phyloP scores from a whole-genome alignment of 1,284 basidiomycete species.

The Trichosporon coremiiforme region DNA sequence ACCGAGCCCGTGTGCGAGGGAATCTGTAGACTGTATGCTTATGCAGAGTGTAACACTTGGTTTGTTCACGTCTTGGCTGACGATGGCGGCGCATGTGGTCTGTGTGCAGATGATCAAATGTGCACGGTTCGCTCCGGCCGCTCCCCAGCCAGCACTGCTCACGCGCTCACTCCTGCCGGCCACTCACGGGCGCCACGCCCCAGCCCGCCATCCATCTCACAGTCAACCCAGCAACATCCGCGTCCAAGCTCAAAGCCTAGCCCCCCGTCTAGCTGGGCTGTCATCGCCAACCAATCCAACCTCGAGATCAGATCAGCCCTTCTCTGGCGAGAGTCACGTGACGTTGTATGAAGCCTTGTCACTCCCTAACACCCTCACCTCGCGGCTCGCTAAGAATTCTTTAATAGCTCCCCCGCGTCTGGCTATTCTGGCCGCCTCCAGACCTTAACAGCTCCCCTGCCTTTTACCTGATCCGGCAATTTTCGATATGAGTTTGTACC shows the following conservation, averaged over 20 bases:
- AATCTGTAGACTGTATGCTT: conserved; percentile 19
- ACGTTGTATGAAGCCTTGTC: background rate
- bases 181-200: too few species aligned
- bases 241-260: conserved; percentile 4
- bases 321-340: background rate
- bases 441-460: background rate
- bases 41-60: conserved; percentile 20
- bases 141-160: too few species aligned
- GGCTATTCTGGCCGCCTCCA: too few species aligned
- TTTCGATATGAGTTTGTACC: background rate
- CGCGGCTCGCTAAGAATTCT: too few species aligned
- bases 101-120: background rate
- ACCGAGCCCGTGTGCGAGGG: background rate
- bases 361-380: too few species aligned
- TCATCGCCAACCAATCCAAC: background rate
- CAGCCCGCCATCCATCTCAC: too few species aligned
- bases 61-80: background rate
- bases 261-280: too few species aligned
- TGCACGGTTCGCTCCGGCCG: background rate
- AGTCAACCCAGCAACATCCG: background rate
- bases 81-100: background rate
- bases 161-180: background rate
- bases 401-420: too few species aligned
- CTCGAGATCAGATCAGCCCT: background rate
- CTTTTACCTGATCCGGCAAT: background rate